A percentile compares a stretch with the other conserved stretches of the same genome.
These are phyloP conservation scores for Aureobasidium musti DNA, from an alignment of 2,329 filamentous ascomycete species.

Conservation along the genomic window DNA sequence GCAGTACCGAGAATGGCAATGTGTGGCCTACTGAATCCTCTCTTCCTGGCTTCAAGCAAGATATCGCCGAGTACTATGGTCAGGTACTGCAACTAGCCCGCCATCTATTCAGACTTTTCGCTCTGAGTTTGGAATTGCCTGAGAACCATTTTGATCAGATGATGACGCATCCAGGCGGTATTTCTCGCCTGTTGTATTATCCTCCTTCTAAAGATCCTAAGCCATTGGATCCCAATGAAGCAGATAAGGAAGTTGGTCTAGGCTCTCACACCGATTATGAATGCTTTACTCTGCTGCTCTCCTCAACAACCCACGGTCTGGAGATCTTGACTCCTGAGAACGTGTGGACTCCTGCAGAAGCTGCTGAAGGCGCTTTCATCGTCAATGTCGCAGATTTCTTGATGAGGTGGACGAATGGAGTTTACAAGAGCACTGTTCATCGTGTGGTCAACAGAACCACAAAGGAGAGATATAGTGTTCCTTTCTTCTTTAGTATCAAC, in stretches of 20 bases:
- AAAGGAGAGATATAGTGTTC: conserved; percentile 57
- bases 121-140: conserved; percentile 46
- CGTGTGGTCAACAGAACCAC: conserved; percentile 58
- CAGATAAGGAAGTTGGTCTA: conserved; percentile 44
- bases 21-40: conserved; percentile 39
- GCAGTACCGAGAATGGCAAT: conserved; percentile 34
- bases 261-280: conserved; percentile 50
- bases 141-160: conserved; percentile 47
- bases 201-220: conserved; percentile 37
- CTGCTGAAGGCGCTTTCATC: conserved; percentile 49
- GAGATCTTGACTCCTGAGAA: conserved; percentile 47
- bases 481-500: conserved; percentile 50
- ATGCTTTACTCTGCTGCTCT: conserved; percentile 51
- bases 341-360: conserved; percentile 49
- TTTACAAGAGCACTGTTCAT: conserved; percentile 58
- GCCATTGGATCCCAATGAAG: conserved; percentile 29
- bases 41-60: conserved; percentile 43
- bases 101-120: conserved; percentile 46
- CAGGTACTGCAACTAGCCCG: conserved; percentile 44
- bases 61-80: conserved; percentile 41
- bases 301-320: conserved; percentile 45
- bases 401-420: conserved; percentile 51
- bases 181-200: conserved; percentile 48
- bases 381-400: conserved; percentile 52
- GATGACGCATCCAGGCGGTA: conserved; percentile 42